Conservation (phyloP, 345 rosid species). For the Erodium maritimum region DNA sequence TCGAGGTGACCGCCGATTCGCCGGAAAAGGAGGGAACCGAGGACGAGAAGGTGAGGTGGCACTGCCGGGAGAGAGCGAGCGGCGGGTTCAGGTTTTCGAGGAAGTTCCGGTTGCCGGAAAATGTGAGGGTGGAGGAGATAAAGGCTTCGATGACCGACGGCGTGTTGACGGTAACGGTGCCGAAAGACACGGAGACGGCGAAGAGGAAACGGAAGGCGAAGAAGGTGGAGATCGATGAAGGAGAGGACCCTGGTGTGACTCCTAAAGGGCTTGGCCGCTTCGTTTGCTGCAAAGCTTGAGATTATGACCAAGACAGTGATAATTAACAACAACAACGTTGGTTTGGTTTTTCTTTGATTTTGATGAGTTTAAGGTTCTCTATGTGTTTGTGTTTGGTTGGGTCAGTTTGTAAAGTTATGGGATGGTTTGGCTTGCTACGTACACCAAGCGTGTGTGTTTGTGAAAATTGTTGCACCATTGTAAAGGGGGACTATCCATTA, state of each 20-base stretch:
- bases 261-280: constrained; percentile 27
- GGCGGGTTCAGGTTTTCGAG: constrained; percentile 13
- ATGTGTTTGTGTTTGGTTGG: no score
- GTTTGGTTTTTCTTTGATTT: no score
- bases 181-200: constrained; percentile 10
- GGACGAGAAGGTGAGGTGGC: constrained; percentile 23
- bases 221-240: constrained; percentile 15
- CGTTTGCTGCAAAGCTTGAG: constrained; percentile 31
- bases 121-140: constrained; percentile 26
- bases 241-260: constrained; percentile 14
- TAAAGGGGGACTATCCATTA: no score
- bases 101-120: constrained; percentile 24
- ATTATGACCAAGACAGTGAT: no score
- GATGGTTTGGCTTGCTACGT: no score
- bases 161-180: constrained; percentile 21
- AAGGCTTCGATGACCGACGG: constrained; percentile 30
- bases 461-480: no score
- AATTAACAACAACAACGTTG: no score
- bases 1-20: constrained; percentile 15
- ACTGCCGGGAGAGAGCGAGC: constrained; percentile 20
- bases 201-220: constrained; percentile 4
- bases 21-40: constrained; percentile 9
- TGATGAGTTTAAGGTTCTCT: no score
- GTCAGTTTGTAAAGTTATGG: no score
- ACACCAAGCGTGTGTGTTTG: no score